A percentile compares a stretch with the other conserved stretches of the same genome.
Evolutionary conservation across 208 protist species (phyloP).

Genomic region (Wallacemonas sp.): DNA sequence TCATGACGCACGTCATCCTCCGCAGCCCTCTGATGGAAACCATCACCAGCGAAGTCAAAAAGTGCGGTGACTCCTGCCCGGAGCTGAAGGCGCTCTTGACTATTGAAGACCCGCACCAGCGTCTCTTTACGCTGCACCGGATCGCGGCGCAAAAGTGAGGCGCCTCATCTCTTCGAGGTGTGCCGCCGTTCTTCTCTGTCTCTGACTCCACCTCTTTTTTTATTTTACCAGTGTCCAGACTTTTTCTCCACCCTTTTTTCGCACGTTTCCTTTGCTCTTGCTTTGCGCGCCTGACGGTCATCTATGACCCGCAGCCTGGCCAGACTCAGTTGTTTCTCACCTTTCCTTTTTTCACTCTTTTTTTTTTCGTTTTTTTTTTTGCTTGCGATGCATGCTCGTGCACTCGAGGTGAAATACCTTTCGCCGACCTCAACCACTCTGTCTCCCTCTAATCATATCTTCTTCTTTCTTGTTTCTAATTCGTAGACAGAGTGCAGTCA

Average conservation of each 20-base stretch:
- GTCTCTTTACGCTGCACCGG: neutral
- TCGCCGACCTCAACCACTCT: too few species aligned
- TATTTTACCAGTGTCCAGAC: constrained; percentile 5
- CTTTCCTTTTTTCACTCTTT: constrained; percentile 7
- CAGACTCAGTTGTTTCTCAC: constrained; percentile 9
- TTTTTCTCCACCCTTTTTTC: constrained; percentile 20
- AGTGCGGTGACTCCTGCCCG: neutral
- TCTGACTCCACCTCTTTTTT: too few species aligned
- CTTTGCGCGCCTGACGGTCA: too few species aligned
- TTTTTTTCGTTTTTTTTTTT: constrained; percentile 19
- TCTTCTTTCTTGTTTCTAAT: too few species aligned
- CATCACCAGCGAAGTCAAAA: neutral
- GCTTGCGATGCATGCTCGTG: neutral
- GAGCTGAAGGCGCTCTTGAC: neutral
- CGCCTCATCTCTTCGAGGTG: constrained; percentile 4
- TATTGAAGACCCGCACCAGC: neutral
- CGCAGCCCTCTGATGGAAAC: neutral
- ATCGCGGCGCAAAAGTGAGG: neutral
- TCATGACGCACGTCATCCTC: neutral
- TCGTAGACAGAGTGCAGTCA: too few species aligned
- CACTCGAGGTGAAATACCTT: too few species aligned
- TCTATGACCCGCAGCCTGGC: too few species aligned
- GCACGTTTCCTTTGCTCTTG: neutral
- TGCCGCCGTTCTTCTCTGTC: too few species aligned
- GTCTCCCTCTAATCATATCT: too few species aligned